phyloP scores from a whole-genome alignment of 495 filamentous ascomycete species.

The Tuber aestivum region DNA sequence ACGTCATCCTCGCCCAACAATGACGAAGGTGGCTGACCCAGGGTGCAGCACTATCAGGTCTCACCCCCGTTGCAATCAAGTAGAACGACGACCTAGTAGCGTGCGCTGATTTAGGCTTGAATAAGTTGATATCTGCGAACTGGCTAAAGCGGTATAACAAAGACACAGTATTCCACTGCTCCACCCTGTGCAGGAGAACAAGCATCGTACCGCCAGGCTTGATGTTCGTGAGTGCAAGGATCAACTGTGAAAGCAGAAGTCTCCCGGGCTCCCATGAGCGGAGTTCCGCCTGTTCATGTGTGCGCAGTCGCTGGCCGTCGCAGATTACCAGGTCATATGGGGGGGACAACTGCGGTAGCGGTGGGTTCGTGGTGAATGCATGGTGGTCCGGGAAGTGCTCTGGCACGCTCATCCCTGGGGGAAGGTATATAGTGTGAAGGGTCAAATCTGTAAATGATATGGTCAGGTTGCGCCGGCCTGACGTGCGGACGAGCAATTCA shows the following conservation, averaged over 20 bases:
- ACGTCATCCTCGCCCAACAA: slow-evolving; percentile 49
- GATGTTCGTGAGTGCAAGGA: slow-evolving; percentile 49
- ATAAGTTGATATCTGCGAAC: slow-evolving; percentile 48
- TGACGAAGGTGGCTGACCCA: slow-evolving; percentile 47
- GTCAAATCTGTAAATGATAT: slow-evolving; percentile 24
- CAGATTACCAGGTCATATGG: slow-evolving; percentile 54
- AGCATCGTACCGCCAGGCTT: slow-evolving; percentile 49
- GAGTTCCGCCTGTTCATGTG: slow-evolving; percentile 46
- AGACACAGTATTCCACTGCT: slow-evolving; percentile 45
- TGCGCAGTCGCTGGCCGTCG: slow-evolving; percentile 54
- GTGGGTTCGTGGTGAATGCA: slow-evolving; percentile 13
- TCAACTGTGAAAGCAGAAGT: slow-evolving; percentile 48
- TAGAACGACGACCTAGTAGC: slow-evolving; percentile 53
- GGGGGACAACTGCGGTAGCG: slow-evolving; percentile 3
- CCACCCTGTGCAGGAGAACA: slow-evolving; percentile 51
- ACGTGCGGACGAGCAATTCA: slow-evolving; percentile 5
- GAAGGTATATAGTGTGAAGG: slow-evolving; percentile 16
- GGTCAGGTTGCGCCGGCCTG: slow-evolving; percentile 4
- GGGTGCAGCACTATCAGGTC: slow-evolving; percentile 40
- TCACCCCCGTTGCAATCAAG: slow-evolving; percentile 51
- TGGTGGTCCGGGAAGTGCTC: slow-evolving; percentile 20
- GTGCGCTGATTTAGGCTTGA: slow-evolving; percentile 49
- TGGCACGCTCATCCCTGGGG: slow-evolving; percentile 1
- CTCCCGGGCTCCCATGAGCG: slow-evolving; percentile 46
- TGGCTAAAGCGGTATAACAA: slow-evolving; percentile 47